Percentiles rank a stretch among this genome's conserved stretches.
Evolutionary conservation across 768 basidiomycete genomes (phyloP).

Genomic region (Serendipita sp.): DNA sequence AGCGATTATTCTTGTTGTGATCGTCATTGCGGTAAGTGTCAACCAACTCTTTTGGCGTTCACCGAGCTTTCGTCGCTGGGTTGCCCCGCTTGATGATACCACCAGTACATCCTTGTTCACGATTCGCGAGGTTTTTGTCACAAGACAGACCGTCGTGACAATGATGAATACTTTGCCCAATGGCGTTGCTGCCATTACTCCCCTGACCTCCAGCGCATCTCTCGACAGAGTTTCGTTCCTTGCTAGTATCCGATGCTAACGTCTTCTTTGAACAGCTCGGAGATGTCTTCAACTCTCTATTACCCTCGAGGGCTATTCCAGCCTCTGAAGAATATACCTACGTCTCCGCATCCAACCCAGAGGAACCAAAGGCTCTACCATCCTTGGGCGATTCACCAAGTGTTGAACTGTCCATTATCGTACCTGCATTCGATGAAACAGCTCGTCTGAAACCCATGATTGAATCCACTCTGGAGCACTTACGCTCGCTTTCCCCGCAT

Average conservation of each 20-base stretch:
- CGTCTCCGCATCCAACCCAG: conserved; percentile 37
- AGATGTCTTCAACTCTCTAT: not conserved
- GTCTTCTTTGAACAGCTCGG: not conserved
- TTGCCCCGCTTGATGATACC: not conserved
- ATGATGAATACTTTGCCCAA: not conserved
- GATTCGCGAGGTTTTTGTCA: not conserved
- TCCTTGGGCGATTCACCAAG: conserved; percentile 34
- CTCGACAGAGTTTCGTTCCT: not conserved
- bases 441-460: conserved; percentile 78
- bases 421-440: conserved; percentile 87
- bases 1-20: not conserved
- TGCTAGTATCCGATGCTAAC: not conserved
- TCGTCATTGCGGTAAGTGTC: conserved; percentile 2
- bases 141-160: not conserved
- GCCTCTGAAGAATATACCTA: conserved; percentile 54
- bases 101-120: conserved; percentile 6
- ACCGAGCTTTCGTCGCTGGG: not conserved
- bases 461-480: conserved; percentile 49
- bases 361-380: conserved; percentile 38
- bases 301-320: conserved; percentile 19
- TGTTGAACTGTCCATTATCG: conserved; percentile 62
- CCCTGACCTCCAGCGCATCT: not conserved
- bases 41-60: not conserved
- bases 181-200: not conserved
- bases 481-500: conserved; percentile 24